These are phyloP conservation scores for Mortierella antarctica DNA, from an alignment of 192 early-diverging fungal species.

Conservation along the genomic window DNA sequence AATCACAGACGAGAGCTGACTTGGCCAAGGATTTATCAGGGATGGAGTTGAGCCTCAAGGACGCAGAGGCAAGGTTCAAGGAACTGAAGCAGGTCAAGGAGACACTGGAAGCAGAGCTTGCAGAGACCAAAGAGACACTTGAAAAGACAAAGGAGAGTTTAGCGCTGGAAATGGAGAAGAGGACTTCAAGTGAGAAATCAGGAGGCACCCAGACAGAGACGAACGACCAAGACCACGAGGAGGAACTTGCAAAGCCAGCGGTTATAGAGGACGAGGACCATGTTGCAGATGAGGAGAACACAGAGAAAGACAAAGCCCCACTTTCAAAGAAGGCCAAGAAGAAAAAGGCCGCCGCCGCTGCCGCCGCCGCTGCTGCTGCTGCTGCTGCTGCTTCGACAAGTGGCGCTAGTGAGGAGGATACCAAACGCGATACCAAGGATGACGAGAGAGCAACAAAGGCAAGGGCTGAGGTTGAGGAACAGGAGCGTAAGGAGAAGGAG, in stretches of 20 bases:
- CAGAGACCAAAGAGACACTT: constrained; percentile 13
- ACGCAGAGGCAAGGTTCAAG: constrained; percentile 12
- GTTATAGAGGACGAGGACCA: constrained; percentile 20
- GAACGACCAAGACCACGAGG: constrained; percentile 9
- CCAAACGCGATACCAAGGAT: not conserved
- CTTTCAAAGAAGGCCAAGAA: constrained; percentile 43
- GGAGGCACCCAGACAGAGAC: not conserved
- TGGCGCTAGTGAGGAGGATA: not conserved
- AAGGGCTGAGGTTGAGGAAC: constrained; percentile 23
- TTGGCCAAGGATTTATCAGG: constrained; percentile 22
- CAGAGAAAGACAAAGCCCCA: constrained; percentile 26
- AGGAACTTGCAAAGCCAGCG: constrained; percentile 8
- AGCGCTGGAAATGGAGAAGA: constrained; percentile 18
- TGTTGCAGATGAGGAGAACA: constrained; percentile 19
- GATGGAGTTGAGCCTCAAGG: constrained; percentile 13
- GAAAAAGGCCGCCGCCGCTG: constrained; percentile 24
- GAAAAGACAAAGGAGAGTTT: constrained; percentile 11
- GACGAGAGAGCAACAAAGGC: not conserved
- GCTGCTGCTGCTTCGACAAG: constrained; percentile 1
- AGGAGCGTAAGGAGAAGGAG: constrained; percentile 29
- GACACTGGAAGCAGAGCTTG: constrained; percentile 28
- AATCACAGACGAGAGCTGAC: constrained; percentile 30
- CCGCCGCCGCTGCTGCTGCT: constrained; percentile 9
- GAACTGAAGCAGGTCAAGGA: constrained; percentile 13
- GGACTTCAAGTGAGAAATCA: not conserved